Evolutionary conservation across 257 asterid genomes (phyloP).

Genomic region (Fraxinus americana): DNA sequence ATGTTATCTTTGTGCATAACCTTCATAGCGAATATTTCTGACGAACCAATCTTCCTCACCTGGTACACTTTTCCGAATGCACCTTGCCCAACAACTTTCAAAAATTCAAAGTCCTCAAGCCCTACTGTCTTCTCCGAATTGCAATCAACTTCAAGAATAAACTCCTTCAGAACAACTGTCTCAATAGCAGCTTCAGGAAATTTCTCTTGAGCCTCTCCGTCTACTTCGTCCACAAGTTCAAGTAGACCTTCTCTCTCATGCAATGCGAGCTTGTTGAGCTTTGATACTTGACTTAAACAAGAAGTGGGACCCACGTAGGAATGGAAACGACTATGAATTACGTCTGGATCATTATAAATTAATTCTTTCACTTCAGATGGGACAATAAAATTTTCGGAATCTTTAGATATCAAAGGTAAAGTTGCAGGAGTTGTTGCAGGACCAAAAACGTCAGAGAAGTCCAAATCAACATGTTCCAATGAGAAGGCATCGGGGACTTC

Average conservation of each 20-base stretch:
- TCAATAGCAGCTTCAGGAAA: slow-evolving; percentile 28
- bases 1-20: slow-evolving; percentile 79
- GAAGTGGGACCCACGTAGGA: slow-evolving; percentile 69
- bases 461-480: slow-evolving; percentile 51
- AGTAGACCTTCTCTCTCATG: slow-evolving; percentile 42
- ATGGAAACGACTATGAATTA: slow-evolving; percentile 58
- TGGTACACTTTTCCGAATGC: slow-evolving; percentile 87
- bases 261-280: slow-evolving; percentile 45
- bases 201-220: slow-evolving; percentile 32
- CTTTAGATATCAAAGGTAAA: slow-evolving; percentile 36
- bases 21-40: slow-evolving; percentile 79
- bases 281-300: slow-evolving; percentile 37
- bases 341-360: slow-evolving; percentile 50
- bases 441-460: slow-evolving; percentile 72
- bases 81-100: slow-evolving; percentile 83
- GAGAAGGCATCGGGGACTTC: slow-evolving; percentile 39
- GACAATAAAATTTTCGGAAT: slow-evolving; percentile 20
- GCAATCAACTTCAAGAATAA: slow-evolving; percentile 20
- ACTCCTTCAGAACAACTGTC: slow-evolving; percentile 24
- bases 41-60: slow-evolving; percentile 64
- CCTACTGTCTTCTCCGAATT: slow-evolving; percentile 41
- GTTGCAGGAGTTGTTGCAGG: slow-evolving; percentile 44
- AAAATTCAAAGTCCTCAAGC: slow-evolving; percentile 67
- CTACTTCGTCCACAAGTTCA: slow-evolving; percentile 34
- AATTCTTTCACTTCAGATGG: slow-evolving; percentile 38